These are phyloP conservation scores for Baudoinia panamericana DNA, from an alignment of 495 filamentous ascomycete species.

Conservation along the genomic window DNA sequence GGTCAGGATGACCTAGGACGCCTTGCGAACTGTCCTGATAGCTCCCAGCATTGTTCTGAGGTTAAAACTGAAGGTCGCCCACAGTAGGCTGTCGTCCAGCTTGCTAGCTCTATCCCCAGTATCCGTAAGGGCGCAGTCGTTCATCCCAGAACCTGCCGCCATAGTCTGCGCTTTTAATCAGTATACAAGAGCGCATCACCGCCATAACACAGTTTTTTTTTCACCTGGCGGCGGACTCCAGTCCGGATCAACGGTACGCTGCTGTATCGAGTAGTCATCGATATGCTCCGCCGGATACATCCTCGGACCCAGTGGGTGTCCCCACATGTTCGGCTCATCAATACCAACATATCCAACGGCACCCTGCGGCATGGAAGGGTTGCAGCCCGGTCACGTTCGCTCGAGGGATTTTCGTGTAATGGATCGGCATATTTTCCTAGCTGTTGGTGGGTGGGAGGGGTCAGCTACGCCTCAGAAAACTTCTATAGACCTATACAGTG, in stretches of 20 bases:
- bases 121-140: neutral
- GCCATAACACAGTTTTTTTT: neutral
- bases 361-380: conserved; percentile 1
- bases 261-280: neutral
- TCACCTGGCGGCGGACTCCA: neutral
- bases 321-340: neutral
- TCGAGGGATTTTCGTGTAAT: too few relatives aligned
- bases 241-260: conserved; percentile 3
- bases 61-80: too few relatives aligned
- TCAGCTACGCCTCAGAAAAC: too few relatives aligned
- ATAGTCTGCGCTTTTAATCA: neutral
- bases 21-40: neutral
- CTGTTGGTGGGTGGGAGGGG: too few relatives aligned
- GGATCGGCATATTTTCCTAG: too few relatives aligned
- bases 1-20: neutral
- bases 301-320: neutral
- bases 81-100: too few relatives aligned
- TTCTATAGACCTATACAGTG: too few relatives aligned
- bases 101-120: too few relatives aligned
- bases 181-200: neutral
- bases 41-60: too few relatives aligned
- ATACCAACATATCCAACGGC: conserved; percentile 1
- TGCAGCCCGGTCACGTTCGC: neutral
- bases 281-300: conserved; percentile 1
- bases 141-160: neutral